phyloP scores from a whole-genome alignment of 176 grass and related monocot species.

The Aegilops sharonensis region DNA sequence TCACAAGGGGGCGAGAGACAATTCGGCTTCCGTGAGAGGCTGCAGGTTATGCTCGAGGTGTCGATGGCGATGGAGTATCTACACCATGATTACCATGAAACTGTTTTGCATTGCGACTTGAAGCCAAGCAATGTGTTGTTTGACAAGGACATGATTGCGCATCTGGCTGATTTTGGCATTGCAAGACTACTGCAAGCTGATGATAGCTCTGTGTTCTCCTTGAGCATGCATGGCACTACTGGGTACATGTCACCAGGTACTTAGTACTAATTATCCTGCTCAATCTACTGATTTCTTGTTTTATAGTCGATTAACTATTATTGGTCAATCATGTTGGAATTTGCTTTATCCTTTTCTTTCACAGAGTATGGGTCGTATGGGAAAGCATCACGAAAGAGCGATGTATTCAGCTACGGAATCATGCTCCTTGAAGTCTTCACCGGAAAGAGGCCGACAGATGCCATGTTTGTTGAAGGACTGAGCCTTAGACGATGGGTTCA shows the following conservation, averaged over 20 bases:
- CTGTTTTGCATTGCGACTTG: neutral
- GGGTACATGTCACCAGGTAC: conserved; percentile 6
- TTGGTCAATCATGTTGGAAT: neutral
- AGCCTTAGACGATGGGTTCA: neutral
- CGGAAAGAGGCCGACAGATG: neutral
- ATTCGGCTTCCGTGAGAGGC: neutral
- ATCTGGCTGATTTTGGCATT: neutral
- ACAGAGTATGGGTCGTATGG: neutral
- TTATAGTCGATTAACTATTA: neutral
- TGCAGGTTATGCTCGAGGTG: neutral
- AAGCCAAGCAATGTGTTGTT: conserved; percentile 8
- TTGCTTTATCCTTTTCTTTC: neutral
- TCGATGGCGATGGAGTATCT: neutral
- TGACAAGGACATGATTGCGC: neutral
- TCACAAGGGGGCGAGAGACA: neutral
- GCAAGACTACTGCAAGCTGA: neutral
- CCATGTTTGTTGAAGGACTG: neutral
- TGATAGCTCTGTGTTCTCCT: neutral
- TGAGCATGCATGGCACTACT: neutral
- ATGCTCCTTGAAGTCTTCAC: neutral
- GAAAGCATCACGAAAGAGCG: neutral
- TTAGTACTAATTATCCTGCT: neutral
- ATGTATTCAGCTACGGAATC: neutral
- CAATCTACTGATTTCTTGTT: neutral
- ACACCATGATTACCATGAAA: neutral